These are phyloP conservation scores for Biancaea sappan DNA, from an alignment of 306 rosid species.

Conservation along the genomic window DNA sequence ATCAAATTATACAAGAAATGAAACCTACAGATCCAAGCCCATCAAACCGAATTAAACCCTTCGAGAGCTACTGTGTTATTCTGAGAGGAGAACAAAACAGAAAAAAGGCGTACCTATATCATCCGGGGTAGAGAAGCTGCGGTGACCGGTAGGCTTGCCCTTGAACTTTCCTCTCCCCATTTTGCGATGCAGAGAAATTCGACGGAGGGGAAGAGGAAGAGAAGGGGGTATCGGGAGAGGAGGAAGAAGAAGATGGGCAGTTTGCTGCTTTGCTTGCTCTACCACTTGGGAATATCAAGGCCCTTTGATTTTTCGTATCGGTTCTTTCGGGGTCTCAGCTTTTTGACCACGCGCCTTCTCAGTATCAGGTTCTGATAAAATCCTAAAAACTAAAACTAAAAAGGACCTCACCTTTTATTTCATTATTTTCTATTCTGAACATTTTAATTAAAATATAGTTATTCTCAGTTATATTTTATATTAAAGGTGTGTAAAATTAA, in stretches of 20 bases:
- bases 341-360: not conserved
- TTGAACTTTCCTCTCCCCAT: conserved; percentile 85
- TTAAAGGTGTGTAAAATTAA: no score
- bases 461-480: no score
- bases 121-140: conserved; percentile 68
- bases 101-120: conserved; percentile 50
- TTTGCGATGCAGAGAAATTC: conserved; percentile 1
- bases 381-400: no score
- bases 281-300: not conserved
- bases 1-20: not conserved
- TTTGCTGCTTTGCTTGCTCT: not conserved
- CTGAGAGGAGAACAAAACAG: not conserved
- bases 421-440: no score
- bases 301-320: not conserved
- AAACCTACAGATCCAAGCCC: not conserved
- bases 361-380: conserved; percentile 17
- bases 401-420: not conserved
- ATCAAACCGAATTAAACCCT: not conserved
- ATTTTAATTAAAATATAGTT: no score
- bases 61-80: not conserved
- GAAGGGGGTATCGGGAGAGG: not conserved
- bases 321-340: not conserved
- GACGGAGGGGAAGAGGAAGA: not conserved
- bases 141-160: conserved; percentile 79
- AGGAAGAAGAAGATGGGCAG: not conserved